Evolutionary conservation across 139 green algal species (phyloP).

Genomic region (Diplosphaera chodatii): DNA sequence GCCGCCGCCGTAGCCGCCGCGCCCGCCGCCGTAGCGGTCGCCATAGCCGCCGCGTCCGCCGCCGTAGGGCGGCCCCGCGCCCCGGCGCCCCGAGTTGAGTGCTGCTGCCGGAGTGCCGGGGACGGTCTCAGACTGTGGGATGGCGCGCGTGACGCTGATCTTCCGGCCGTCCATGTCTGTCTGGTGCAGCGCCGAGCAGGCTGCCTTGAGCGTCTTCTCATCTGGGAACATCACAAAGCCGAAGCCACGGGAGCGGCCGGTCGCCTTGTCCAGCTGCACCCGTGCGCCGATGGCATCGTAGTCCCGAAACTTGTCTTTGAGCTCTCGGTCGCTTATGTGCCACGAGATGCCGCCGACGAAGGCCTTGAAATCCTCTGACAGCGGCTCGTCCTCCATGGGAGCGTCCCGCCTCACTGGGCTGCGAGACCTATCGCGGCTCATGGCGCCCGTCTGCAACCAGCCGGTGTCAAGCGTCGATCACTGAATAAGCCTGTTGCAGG

Average conservation of each 20-base stretch:
- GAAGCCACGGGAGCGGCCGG: slow-evolving; percentile 67
- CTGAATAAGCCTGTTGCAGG: too few relatives aligned
- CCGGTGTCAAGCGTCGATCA: too few relatives aligned
- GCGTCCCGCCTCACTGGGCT: slow-evolving; percentile 2
- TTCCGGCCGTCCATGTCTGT: slow-evolving; percentile 65
- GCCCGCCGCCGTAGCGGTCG: not conserved
- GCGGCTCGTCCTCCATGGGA: slow-evolving; percentile 1
- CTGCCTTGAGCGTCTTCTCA: slow-evolving; percentile 48
- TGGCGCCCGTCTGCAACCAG: not conserved
- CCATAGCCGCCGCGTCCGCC: not conserved
- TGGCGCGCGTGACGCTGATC: slow-evolving; percentile 64
- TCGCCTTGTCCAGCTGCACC: slow-evolving; percentile 61
- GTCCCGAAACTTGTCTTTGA: slow-evolving; percentile 51
- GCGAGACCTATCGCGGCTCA: slow-evolving; percentile 7
- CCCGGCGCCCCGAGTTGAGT: slow-evolving; percentile 27
- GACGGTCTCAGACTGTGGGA: slow-evolving; percentile 61
- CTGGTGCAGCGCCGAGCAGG: slow-evolving; percentile 64
- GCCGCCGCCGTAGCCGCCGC: not conserved
- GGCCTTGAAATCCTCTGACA: slow-evolving; percentile 33
- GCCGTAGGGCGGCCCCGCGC: not conserved
- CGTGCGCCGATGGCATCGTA: slow-evolving; percentile 24
- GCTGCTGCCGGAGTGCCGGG: slow-evolving; percentile 58
- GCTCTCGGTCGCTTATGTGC: slow-evolving; percentile 40
- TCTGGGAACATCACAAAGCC: slow-evolving; percentile 74
- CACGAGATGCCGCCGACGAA: slow-evolving; percentile 62